Conservation (phyloP, 140 eudicot species). For the Oenanthe javanica region DNA sequence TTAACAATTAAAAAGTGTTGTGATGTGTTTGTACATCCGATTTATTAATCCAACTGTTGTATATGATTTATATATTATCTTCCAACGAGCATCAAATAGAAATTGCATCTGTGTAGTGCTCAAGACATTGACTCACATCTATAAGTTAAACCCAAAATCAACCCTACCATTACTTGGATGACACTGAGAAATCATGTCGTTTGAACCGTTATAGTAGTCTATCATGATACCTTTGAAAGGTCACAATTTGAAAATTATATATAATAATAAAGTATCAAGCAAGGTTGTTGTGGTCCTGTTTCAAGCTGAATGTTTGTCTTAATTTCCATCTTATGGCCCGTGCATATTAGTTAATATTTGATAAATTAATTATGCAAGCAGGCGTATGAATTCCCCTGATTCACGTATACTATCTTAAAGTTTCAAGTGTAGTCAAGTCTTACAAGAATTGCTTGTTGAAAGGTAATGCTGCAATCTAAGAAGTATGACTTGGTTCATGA, state of each 20-base stretch:
- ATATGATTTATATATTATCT: neutral
- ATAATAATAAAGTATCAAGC: neutral
- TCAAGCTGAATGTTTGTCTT: neutral
- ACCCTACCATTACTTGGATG: neutral
- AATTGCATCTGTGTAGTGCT: neutral
- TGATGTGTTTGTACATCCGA: neutral
- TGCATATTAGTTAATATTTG: neutral
- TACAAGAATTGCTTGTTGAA: conserved; percentile 29
- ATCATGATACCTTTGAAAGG: neutral
- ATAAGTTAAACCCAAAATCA: neutral
- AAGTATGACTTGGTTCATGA: conserved; percentile 77
- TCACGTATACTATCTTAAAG: neutral
- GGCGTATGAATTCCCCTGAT: neutral
- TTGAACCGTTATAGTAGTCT: neutral
- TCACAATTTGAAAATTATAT: neutral
- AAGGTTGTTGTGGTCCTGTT: neutral
- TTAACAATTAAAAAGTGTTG: neutral
- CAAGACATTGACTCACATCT: neutral
- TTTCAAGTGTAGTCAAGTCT: conserved; percentile 17
- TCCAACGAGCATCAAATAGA: neutral
- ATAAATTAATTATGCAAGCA: neutral
- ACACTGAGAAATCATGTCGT: neutral
- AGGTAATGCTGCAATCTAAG: conserved; percentile 89
- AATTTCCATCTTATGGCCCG: neutral
- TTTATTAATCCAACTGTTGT: neutral